A percentile compares a stretch with the other conserved stretches of the same genome.
phyloP scores from a whole-genome alignment of 768 basidiomycete species.

The Suillus weaverae region DNA sequence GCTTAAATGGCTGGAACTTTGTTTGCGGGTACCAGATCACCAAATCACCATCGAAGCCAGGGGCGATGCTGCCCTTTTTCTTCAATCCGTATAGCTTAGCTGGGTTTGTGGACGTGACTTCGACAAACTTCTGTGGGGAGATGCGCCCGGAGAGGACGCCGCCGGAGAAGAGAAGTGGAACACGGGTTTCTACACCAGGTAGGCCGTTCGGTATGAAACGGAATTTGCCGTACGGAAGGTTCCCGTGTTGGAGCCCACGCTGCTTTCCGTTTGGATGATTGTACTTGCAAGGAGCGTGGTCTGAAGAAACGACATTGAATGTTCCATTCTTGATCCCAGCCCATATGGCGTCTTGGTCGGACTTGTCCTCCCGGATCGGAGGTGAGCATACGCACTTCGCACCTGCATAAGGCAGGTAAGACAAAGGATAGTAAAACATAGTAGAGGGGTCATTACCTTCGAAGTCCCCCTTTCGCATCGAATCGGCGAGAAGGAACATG shows the following conservation, averaged over 20 bases:
- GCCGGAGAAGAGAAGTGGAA: slow-evolving; percentile 30
- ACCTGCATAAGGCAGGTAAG: slow-evolving; percentile 4
- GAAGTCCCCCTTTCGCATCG: slow-evolving; percentile 18
- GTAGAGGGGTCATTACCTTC: slow-evolving; percentile 9
- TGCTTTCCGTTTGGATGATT: slow-evolving; percentile 30
- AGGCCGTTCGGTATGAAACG: slow-evolving; percentile 34
- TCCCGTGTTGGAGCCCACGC: slow-evolving; percentile 18
- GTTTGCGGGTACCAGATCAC: slow-evolving; percentile 27
- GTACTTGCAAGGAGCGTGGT: slow-evolving; percentile 33
- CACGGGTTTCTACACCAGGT: slow-evolving; percentile 35
- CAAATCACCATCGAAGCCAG: slow-evolving; percentile 35
- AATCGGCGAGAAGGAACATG: slow-evolving; percentile 16
- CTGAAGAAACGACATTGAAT: slow-evolving; percentile 32
- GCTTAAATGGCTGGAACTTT: slow-evolving; percentile 11
- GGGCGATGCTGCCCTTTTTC: slow-evolving; percentile 34
- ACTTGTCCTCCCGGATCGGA: slow-evolving; percentile 15
- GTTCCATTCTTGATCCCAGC: slow-evolving; percentile 20
- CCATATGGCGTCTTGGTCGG: slow-evolving; percentile 20
- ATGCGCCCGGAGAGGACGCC: slow-evolving; percentile 33
- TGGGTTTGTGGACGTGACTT: slow-evolving; percentile 33
- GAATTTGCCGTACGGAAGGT: slow-evolving; percentile 31
- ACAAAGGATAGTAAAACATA: neutral
- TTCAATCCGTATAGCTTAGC: slow-evolving; percentile 37
- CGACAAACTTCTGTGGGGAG: slow-evolving; percentile 32
- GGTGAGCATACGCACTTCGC: slow-evolving; percentile 22